Evolutionary conservation across 805 yeast genomes (phyloP).

Genomic region (Yarrowia yakushimensis): DNA sequence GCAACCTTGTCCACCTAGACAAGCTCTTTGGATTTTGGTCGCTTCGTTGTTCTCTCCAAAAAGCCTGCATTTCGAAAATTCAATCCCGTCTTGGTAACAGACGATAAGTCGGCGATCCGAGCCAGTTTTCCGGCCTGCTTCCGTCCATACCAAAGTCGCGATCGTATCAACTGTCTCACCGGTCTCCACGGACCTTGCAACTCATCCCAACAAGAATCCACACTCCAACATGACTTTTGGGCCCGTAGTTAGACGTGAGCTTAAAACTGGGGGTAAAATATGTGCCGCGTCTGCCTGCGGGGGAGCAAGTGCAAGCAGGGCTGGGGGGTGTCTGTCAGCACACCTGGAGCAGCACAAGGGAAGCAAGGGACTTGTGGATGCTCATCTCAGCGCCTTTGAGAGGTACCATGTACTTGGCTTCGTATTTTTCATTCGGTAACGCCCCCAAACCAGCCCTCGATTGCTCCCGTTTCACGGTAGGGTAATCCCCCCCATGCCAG

Average conservation of each 20-base stretch:
- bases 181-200: no score
- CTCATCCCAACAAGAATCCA: no score
- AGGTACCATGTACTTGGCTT: no score
- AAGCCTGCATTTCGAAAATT: background rate
- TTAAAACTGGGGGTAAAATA: background rate
- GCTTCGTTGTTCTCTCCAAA: slow-evolving; percentile 4
- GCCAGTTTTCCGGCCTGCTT: background rate
- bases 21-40: background rate
- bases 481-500: slow-evolving; percentile 23
- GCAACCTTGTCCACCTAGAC: background rate
- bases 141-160: no score
- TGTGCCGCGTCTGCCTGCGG: slow-evolving; percentile 12
- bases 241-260: background rate
- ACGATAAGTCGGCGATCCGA: slow-evolving; percentile 5
- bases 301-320: slow-evolving; percentile 1
- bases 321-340: background rate
- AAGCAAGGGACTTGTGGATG: no score
- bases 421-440: no score
- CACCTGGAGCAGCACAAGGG: background rate
- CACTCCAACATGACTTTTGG: background rate
- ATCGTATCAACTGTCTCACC: no score
- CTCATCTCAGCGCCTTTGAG: no score
- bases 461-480: background rate
- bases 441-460: no score
- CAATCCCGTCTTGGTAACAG: background rate